Conservation (phyloP, 2,329 filamentous ascomycete species). For the Sclerotinia glacialis region DNA sequence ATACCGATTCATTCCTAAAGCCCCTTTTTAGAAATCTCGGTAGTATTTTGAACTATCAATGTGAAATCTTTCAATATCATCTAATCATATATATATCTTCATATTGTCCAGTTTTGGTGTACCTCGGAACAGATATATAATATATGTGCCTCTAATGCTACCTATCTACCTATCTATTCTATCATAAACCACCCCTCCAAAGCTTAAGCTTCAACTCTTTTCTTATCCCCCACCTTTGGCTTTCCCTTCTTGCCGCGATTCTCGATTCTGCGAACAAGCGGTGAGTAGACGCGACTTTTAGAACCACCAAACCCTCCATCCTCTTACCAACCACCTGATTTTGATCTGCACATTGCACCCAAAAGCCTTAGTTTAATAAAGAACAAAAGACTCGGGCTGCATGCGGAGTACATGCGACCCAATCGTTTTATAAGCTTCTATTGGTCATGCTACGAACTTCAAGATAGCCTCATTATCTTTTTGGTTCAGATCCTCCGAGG, state of each 20-base stretch:
- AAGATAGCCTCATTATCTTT: slow-evolving; percentile 19
- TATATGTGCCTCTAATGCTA: not conserved
- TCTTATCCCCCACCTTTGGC: slow-evolving; percentile 16
- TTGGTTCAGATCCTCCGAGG: not conserved
- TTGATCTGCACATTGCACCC: not conserved
- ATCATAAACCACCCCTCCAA: not conserved
- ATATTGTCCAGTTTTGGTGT: not conserved
- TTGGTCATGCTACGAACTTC: slow-evolving; percentile 9
- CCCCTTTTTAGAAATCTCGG: slow-evolving; percentile 18
- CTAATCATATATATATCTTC: not conserved
- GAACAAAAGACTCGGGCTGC: slow-evolving; percentile 9
- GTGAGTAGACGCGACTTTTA: slow-evolving; percentile 16
- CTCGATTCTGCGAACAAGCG: slow-evolving; percentile 20
- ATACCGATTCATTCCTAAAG: not conserved
- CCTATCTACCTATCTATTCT: not conserved
- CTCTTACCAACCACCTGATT: slow-evolving; percentile 9
- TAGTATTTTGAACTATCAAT: not conserved
- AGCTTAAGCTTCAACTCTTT: not conserved
- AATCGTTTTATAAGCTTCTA: not conserved
- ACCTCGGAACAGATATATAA: not conserved
- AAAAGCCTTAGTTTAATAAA: slow-evolving; percentile 4
- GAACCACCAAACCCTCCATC: not conserved
- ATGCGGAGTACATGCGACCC: slow-evolving; percentile 11
- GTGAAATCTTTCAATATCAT: not conserved
- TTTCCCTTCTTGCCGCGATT: not conserved